A percentile compares a stretch with the other conserved stretches of the same genome.
Evolutionary conservation across 2,329 filamentous ascomycete genomes (phyloP).

Genomic region (Colletotrichum godetiae): DNA sequence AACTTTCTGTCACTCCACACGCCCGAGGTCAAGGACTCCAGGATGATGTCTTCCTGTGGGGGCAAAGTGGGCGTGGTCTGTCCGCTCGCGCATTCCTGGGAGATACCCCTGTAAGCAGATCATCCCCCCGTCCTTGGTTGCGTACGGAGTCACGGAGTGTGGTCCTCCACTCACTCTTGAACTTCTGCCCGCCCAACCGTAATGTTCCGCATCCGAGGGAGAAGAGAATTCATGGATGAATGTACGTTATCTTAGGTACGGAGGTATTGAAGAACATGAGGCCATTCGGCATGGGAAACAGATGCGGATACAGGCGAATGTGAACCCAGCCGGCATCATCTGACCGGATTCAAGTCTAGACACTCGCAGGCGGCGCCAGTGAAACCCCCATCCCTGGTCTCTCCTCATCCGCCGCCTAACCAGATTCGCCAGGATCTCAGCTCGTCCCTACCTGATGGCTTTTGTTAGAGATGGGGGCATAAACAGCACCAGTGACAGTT

Average conservation of each 20-base stretch:
- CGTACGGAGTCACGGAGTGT: not conserved
- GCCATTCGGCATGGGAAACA: constrained; percentile 7
- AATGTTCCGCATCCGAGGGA: not conserved
- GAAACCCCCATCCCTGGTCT: not conserved
- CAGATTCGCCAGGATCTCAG: constrained; percentile 1
- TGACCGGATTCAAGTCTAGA: constrained; percentile 15
- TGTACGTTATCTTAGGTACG: not conserved
- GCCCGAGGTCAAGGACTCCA: constrained; percentile 22
- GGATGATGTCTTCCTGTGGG: constrained; percentile 34
- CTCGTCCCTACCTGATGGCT: not conserved
- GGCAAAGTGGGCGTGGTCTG: constrained; percentile 14
- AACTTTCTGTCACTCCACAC: constrained; percentile 15
- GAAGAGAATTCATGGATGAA: not conserved
- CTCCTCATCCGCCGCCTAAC: not conserved
- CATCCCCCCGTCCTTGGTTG: constrained; percentile 7
- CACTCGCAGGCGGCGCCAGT: constrained; percentile 1
- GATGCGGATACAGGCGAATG: not conserved
- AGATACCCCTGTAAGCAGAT: constrained; percentile 23
- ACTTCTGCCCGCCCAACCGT: constrained; percentile 1
- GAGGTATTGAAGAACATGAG: constrained; percentile 11
- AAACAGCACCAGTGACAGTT: not conserved
- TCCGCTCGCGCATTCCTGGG: constrained; percentile 19
- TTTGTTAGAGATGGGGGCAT: not conserved
- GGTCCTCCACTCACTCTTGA: not conserved
- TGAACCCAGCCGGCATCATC: constrained; percentile 24